phyloP scores from a whole-genome alignment of 345 rosid genomes.

The Excoecaria agallocha region DNA sequence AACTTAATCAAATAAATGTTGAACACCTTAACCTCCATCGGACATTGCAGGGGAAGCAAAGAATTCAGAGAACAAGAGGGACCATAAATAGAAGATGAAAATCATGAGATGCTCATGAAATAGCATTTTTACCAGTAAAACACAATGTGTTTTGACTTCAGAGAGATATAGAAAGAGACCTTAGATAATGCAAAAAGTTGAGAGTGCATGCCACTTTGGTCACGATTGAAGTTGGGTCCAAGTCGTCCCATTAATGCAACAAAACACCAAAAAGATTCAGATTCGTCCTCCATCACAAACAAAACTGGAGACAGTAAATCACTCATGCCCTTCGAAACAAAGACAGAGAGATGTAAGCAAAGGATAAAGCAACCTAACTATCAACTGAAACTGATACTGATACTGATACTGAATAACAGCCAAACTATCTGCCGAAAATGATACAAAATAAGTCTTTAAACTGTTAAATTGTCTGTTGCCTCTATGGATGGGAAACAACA shows the following conservation, averaged over 20 bases:
- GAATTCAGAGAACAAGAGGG: not conserved
- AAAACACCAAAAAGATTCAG: slow-evolving; percentile 97
- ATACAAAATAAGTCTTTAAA: not conserved
- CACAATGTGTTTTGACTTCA: not conserved
- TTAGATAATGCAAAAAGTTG: slow-evolving; percentile 94
- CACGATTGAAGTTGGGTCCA: slow-evolving; percentile 97
- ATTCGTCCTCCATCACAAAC: slow-evolving; percentile 82
- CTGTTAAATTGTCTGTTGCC: not conserved
- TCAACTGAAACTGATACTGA: not conserved
- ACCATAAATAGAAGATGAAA: not conserved
- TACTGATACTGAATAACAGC: not conserved
- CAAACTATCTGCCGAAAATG: not conserved
- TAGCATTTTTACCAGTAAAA: not conserved
- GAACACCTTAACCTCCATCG: not conserved
- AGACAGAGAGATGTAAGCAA: not conserved
- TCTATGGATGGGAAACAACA: not conserved
- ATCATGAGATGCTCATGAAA: not conserved
- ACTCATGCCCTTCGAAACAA: slow-evolving; percentile 81
- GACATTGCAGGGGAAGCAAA: slow-evolving; percentile 2
- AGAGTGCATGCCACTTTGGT: slow-evolving; percentile 96
- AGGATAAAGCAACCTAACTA: not conserved
- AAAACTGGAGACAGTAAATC: slow-evolving; percentile 89
- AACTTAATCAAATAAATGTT: not conserved
- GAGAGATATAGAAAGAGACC: slow-evolving; percentile 45
- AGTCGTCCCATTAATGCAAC: slow-evolving; percentile 93